These are phyloP conservation scores for Hymenoscyphus repandus DNA, from an alignment of 2,329 filamentous ascomycete species.

Conservation along the genomic window DNA sequence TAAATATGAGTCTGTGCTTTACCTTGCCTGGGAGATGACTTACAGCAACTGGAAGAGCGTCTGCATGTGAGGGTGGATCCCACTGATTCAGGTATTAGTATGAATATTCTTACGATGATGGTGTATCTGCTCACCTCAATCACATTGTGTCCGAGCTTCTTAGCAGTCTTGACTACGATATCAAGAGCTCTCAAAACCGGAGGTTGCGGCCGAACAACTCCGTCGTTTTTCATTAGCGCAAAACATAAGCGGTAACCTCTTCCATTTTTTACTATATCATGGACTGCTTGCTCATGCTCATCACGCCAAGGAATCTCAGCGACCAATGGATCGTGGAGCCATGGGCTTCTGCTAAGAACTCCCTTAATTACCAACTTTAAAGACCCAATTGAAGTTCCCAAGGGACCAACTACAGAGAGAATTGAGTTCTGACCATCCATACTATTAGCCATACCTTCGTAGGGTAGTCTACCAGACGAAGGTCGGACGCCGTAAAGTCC, in stretches of 20 bases:
- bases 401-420: conserved; percentile 57
- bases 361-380: conserved; percentile 51
- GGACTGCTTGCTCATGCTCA: conserved; percentile 33
- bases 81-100: too few relatives aligned
- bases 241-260: conserved; percentile 42
- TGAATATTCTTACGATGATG: too few relatives aligned
- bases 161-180: conserved; percentile 43
- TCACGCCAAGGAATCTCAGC: conserved; percentile 61
- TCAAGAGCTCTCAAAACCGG: conserved; percentile 51
- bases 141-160: conserved; percentile 50
- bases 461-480: conserved; percentile 35
- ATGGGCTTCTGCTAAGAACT: conserved; percentile 54
- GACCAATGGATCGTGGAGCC: conserved; percentile 61
- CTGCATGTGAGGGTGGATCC: conserved; percentile 47
- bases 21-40: too few relatives aligned
- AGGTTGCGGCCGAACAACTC: conserved; percentile 46
- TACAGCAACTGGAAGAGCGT: conserved; percentile 36
- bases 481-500: conserved; percentile 37
- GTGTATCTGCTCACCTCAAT: too few relatives aligned
- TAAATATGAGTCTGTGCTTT: too few relatives aligned
- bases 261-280: conserved; percentile 36
- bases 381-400: conserved; percentile 50
- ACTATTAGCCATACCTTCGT: conserved; percentile 57
- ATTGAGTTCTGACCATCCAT: conserved; percentile 54
- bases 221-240: conserved; percentile 49